Evolutionary conservation across 2,329 filamentous ascomycete genomes (phyloP).

Genomic region (Pseudocercospora vitis): DNA sequence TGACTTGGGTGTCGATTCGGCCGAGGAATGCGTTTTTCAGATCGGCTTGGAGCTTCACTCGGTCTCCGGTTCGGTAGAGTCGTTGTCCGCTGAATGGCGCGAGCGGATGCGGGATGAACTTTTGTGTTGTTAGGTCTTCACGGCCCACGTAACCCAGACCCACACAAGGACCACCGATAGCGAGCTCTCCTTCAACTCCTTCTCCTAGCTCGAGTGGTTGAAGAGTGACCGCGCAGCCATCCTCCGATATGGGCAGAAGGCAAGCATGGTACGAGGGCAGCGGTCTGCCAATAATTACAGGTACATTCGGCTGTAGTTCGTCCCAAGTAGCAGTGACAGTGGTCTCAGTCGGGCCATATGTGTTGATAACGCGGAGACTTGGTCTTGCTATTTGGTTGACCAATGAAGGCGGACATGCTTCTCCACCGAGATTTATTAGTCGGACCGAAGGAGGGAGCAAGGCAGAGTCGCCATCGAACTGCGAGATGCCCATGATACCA

Average conservation of each 20-base stretch:
- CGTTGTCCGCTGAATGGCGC: constrained; percentile 16
- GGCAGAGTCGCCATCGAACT: constrained; percentile 15
- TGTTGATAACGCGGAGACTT: constrained; percentile 27
- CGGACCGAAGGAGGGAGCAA: constrained; percentile 23
- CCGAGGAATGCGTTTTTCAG: constrained; percentile 58
- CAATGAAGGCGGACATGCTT: constrained; percentile 25
- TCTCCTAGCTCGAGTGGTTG: constrained; percentile 20
- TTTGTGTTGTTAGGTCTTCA: constrained; percentile 26
- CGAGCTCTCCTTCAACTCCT: constrained; percentile 26
- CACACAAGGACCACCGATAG: constrained; percentile 29
- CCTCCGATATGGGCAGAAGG: constrained; percentile 23
- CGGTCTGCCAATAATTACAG: constrained; percentile 28
- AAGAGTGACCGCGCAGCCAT: constrained; percentile 4
- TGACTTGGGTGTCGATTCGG: constrained; percentile 81
- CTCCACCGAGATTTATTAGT: constrained; percentile 29
- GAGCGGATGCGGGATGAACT: constrained; percentile 30
- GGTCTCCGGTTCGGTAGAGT: constrained; percentile 28
- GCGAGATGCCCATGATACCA: constrained; percentile 24
- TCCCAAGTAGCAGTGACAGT: constrained; percentile 28
- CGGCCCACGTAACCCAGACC: constrained; percentile 28
- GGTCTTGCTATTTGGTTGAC: constrained; percentile 25
- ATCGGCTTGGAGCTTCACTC: constrained; percentile 25
- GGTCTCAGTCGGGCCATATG: constrained; percentile 30
- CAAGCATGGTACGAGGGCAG: constrained; percentile 28
- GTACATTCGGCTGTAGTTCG: constrained; percentile 23